These are phyloP conservation scores for Blastobotrys ciferrii DNA, from an alignment of 1,139 yeast genomes.

Conservation along the genomic window DNA sequence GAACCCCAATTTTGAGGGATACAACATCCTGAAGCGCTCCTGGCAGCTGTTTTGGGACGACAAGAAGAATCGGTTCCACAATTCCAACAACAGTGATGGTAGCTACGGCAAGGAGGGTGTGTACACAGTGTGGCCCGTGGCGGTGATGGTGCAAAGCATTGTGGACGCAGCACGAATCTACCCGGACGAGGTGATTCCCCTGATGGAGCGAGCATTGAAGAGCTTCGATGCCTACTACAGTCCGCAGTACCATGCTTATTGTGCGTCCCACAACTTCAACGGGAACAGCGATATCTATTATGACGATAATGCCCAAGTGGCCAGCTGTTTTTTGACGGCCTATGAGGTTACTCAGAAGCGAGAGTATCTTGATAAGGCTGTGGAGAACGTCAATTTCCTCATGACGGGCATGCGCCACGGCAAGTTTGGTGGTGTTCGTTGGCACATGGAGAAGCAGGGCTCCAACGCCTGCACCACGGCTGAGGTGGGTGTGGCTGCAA, in stretches of 20 bases:
- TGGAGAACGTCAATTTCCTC: slow-evolving; percentile 58
- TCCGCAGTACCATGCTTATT: slow-evolving; percentile 49
- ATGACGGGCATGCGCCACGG: slow-evolving; percentile 65
- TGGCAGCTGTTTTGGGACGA: slow-evolving; percentile 31
- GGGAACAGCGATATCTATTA: slow-evolving; percentile 65
- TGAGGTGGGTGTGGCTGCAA: slow-evolving; percentile 66
- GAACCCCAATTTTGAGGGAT: slow-evolving; percentile 30
- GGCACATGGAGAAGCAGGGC: slow-evolving; percentile 64
- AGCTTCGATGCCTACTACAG: slow-evolving; percentile 56
- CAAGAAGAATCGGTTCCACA: slow-evolving; percentile 23
- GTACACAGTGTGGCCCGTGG: slow-evolving; percentile 67
- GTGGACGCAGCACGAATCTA: slow-evolving; percentile 62
- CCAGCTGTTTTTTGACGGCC: slow-evolving; percentile 63
- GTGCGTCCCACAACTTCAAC: slow-evolving; percentile 57
- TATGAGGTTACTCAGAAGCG: slow-evolving; percentile 65
- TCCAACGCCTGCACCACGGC: slow-evolving; percentile 68
- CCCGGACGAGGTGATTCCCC: slow-evolving; percentile 55
- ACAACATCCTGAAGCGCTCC: slow-evolving; percentile 24
- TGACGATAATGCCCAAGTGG: slow-evolving; percentile 77
- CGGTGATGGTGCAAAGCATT: slow-evolving; percentile 61
- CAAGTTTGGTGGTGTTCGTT: slow-evolving; percentile 50
- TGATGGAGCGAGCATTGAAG: slow-evolving; percentile 53
- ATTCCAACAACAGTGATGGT: slow-evolving; percentile 40
- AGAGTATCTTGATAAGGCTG: slow-evolving; percentile 53
- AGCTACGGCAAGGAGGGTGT: slow-evolving; percentile 52